Base-by-base conservation (phyloP, 352 stramenopile genomes). In the Globisporangium spiculum region DNA sequence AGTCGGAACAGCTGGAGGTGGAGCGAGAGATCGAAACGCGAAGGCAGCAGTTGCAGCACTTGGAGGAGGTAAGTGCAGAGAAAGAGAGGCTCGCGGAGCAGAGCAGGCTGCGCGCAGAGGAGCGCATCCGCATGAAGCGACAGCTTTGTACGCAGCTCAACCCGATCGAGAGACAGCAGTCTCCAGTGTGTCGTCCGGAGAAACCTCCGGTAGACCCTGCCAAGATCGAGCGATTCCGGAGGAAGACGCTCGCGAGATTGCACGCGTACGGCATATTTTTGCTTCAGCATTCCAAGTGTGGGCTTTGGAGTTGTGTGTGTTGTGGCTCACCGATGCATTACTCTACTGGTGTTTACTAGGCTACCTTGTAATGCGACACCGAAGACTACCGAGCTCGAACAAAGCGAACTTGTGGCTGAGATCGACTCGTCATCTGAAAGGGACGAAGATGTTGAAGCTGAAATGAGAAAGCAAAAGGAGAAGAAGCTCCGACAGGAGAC, bases 401-500 rank as follows among this genome's bases (percentile, higher is more conserved):
- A 10, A 12, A 9, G 9, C 0, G 48, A 60, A 1, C 24, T 6
- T 20, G 10, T 4, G 18, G 16, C 48, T 14, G 65, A 56, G 6
- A 4, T 8, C 6, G 34, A 60, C 8, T 60, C 44, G 9, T 41
- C 38, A 4, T 24, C 38, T 16, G 65, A 73, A 12, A 63, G 59
- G n/a, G 69, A 67, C 24, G 73, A 77, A 53, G 71, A 79, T 12
- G 41, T 57, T 0, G 74, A 79, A 30, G 56, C 60, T 10, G 50
- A 84, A 8, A 58, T 1, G 38, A 44, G 71, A 16, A 82, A 73
- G 36, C 36, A 74, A 0, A 69, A 72, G 0, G 80, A 86, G 56
- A 83, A 80, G 61, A 81, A 73, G 41, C 66, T 86, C 9, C 74
- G 83, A 2, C 60, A 76, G 54, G 81, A 91, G 69, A 93, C 84